phyloP scores from a whole-genome alignment of 1,139 yeast species.

The Kurtzmaniella quercitrusa region DNA sequence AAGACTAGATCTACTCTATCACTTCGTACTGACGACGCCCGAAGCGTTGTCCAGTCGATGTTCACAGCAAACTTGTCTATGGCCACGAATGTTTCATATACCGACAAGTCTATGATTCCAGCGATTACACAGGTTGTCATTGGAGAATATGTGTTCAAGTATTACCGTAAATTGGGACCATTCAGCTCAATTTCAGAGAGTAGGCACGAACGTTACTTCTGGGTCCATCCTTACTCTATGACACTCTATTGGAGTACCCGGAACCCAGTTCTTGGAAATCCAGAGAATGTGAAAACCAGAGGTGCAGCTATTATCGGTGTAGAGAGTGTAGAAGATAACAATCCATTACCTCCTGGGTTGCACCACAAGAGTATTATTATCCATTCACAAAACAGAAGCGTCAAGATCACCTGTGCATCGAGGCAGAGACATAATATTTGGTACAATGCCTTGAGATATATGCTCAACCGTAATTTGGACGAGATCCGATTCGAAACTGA shows the following conservation, averaged over 20 bases:
- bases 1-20: neutral
- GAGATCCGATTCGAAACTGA: constrained; percentile 48
- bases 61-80: constrained; percentile 46
- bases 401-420: constrained; percentile 84
- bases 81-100: constrained; percentile 66
- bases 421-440: constrained; percentile 88
- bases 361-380: constrained; percentile 82
- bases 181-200: constrained; percentile 70
- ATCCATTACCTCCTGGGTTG: constrained; percentile 87
- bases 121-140: constrained; percentile 89
- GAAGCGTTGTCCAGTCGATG: constrained; percentile 27
- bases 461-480: constrained; percentile 65
- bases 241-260: constrained; percentile 86
- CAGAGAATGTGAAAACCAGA: constrained; percentile 60
- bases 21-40: constrained; percentile 8
- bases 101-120: constrained; percentile 74
- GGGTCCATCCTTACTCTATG: constrained; percentile 94
- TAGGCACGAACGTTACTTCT: constrained; percentile 89
- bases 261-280: constrained; percentile 74
- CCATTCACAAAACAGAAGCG: constrained; percentile 60
- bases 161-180: constrained; percentile 75
- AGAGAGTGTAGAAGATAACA: constrained; percentile 76
- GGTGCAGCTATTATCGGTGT: constrained; percentile 82
- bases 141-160: constrained; percentile 87
- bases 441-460: constrained; percentile 78